Conservation (phyloP, 2,329 filamentous ascomycete genomes). For the Aureobasidium lini region DNA sequence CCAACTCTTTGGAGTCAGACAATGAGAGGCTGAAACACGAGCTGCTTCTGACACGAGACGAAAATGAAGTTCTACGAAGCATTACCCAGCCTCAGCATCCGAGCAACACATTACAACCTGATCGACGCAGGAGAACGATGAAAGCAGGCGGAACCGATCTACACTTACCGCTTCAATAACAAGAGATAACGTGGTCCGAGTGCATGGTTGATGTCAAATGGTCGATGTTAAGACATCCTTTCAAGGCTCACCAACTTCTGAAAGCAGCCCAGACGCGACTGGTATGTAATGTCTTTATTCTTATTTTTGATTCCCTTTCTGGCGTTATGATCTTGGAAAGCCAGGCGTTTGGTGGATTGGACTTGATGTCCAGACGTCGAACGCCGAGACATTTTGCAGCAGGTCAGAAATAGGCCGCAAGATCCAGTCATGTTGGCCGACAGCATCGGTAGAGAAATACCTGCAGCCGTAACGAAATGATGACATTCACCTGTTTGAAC, state of each 20-base stretch:
- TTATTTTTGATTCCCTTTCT: background rate
- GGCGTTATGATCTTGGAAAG: background rate
- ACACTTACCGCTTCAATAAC: background rate
- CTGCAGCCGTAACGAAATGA: background rate
- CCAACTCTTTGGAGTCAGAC: slow-evolving; percentile 65
- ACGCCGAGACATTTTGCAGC: background rate
- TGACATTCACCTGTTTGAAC: background rate
- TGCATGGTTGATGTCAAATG: background rate
- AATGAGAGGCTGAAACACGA: slow-evolving; percentile 82
- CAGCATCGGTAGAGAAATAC: background rate
- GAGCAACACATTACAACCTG: background rate
- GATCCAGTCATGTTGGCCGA: background rate
- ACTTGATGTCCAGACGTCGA: too few relatives aligned
- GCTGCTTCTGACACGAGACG: slow-evolving; percentile 74
- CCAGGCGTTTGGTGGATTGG: background rate
- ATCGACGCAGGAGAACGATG: background rate
- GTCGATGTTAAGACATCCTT: background rate
- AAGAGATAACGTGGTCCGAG: background rate
- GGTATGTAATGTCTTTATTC: background rate
- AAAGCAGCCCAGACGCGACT: background rate
- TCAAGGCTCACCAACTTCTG: background rate
- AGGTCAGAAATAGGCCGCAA: background rate
- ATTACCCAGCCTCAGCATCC: background rate
- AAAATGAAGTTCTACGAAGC: slow-evolving; percentile 71
- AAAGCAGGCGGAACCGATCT: background rate